Evolutionary conservation across 495 filamentous ascomycete genomes (phyloP), one percentile per base, ranked within the genome.

Genomic region (Aspergillus carlsbadensis): DNA sequence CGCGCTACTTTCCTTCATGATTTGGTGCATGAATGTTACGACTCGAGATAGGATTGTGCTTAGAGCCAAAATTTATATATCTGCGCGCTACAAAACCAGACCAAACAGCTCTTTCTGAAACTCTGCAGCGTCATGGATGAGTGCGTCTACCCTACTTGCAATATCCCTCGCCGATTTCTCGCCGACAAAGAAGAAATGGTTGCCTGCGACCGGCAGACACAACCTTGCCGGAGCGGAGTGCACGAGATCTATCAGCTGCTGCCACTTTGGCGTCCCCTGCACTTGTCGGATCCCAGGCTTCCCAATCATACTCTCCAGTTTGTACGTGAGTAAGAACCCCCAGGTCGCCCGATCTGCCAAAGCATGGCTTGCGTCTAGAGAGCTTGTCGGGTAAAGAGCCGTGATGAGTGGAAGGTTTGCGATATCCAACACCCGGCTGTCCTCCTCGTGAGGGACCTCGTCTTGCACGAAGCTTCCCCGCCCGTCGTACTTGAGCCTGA

Each of bases 181-280:
- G 7, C 65, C 63, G 14, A 68, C 40, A 22, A 68, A 68, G 26
- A 68, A 68, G 52, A 65, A 64, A 58, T 68, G 65, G 41, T 61
- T 68, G 8, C 65, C 65, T 2, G 46, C 14, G 0, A 64, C 44
- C 24, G 54, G 36, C 10, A 35, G 34, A 17, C 24, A 63, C 31
- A 68, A 45, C 33, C 59, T 46, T 11, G 35, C 22, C 1, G 65
- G 65, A 11, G 64, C 58, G 14, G 53, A 50, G 35, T 62, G 54
- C 13, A 66, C 51, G 26, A 68, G 50, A 20, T 60, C 49, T 31
- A 54, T 15, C 17, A 68, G 14, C 31, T 56, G 24, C 11, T 54
- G 21, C 65, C 65, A 67, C 10, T 47, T 57, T 5, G 10, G 29
- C 13, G 46, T 51, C 33, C 54, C 59, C 21, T 52, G 33, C 5